Percentiles rank a stretch among this genome's conserved stretches.
Conservation (phyloP, 768 basidiomycete genomes). For the Phlebiopsis flavidoalba region DNA sequence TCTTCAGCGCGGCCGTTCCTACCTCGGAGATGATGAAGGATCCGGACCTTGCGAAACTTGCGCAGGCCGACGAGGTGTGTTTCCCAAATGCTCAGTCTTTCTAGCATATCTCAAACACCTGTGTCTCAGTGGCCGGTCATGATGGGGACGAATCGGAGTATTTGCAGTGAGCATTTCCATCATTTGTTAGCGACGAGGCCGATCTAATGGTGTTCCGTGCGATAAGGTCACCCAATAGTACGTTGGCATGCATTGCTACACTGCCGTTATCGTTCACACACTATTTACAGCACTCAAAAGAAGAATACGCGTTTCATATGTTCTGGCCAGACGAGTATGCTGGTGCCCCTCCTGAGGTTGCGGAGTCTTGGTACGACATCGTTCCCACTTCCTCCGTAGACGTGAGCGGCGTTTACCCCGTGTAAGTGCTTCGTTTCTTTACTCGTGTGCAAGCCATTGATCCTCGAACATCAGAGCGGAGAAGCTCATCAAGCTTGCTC, state of each 20-base stretch:
- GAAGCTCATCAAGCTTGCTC: constrained; percentile 29
- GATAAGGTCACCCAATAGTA: constrained; percentile 21
- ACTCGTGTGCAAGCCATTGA: background rate
- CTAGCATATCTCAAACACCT: constrained; percentile 4
- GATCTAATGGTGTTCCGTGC: background rate
- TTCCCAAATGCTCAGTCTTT: background rate
- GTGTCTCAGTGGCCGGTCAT: constrained; percentile 23
- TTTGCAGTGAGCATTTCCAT: constrained; percentile 18
- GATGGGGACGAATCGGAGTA: constrained; percentile 23
- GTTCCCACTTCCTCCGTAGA: constrained; percentile 30
- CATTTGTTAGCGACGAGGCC: background rate
- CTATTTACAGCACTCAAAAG: constrained; percentile 19
- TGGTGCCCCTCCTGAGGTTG: constrained; percentile 24
- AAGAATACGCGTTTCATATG: constrained; percentile 29
- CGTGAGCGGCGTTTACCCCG: constrained; percentile 30
- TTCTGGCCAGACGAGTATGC: constrained; percentile 34
- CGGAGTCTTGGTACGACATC: constrained; percentile 28
- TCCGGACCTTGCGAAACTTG: constrained; percentile 28
- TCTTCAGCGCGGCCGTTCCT: constrained; percentile 43
- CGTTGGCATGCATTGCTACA: background rate
- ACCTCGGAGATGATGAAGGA: constrained; percentile 36
- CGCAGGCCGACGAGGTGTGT: constrained; percentile 28
- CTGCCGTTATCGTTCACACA: background rate
- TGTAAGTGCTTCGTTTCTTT: constrained; percentile 28
- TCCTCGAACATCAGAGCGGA: constrained; percentile 23